Conservation (phyloP, 768 basidiomycete species). For the Filobasidium wieringae region DNA sequence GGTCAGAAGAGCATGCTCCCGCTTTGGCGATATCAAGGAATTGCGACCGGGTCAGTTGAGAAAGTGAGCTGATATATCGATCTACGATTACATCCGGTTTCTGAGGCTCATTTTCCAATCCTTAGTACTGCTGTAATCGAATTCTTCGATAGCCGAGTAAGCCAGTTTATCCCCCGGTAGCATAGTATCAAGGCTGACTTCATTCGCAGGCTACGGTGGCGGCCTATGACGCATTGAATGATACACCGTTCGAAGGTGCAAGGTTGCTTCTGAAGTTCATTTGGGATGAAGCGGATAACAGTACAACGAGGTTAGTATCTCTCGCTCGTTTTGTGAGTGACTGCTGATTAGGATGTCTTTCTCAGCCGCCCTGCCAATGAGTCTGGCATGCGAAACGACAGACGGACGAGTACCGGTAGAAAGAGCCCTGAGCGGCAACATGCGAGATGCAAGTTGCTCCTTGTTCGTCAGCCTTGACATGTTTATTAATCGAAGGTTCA, state of each 20-base stretch:
- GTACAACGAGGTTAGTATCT: neutral
- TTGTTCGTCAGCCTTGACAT: neutral
- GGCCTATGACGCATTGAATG: constrained; percentile 54
- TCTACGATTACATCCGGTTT: constrained; percentile 32
- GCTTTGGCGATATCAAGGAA: constrained; percentile 80
- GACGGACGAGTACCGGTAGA: constrained; percentile 39
- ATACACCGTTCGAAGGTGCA: constrained; percentile 69
- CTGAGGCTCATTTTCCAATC: constrained; percentile 8
- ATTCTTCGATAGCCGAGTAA: constrained; percentile 75
- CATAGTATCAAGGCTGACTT: neutral
- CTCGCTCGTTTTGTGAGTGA: neutral
- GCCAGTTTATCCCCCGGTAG: constrained; percentile 18
- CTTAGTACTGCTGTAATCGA: constrained; percentile 80
- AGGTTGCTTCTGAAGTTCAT: constrained; percentile 76
- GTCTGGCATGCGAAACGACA: constrained; percentile 16
- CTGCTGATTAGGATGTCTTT: neutral
- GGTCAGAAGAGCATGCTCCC: constrained; percentile 67
- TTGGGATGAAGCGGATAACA: constrained; percentile 52
- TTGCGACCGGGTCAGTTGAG: constrained; percentile 45
- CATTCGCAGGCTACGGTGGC: neutral
- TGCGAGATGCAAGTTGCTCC: neutral
- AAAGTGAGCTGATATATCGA: constrained; percentile 47
- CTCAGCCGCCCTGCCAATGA: neutral
- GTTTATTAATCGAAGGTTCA: neutral
- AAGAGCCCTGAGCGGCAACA: constrained; percentile 6